phyloP scores from a whole-genome alignment of 2,329 filamentous ascomycete species.

The Acephala macrosclerotiorum region DNA sequence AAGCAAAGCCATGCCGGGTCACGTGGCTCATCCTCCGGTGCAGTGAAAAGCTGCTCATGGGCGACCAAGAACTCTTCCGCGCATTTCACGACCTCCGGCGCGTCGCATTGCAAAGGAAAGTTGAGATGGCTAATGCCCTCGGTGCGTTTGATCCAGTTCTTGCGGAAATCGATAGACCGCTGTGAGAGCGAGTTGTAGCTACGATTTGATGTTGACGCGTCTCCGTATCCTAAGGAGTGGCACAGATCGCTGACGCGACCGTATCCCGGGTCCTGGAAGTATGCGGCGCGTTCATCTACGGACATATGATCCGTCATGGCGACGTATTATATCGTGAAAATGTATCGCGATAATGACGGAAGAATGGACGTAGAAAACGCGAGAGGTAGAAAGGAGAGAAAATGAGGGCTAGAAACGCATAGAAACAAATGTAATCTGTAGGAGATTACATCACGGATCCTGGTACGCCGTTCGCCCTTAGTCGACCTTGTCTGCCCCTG shows the following conservation, averaged over 20 bases:
- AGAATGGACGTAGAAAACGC: not conserved
- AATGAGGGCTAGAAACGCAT: not conserved
- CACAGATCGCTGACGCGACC: not conserved
- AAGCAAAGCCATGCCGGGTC: not conserved
- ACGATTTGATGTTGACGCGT: not conserved
- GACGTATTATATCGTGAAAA: not conserved
- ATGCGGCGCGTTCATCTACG: not conserved
- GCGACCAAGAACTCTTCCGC: not conserved
- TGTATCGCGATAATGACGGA: not conserved
- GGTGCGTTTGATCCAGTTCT: slow-evolving; percentile 1
- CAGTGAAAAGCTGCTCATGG: not conserved
- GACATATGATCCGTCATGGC: not conserved
- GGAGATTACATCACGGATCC: too few species aligned
- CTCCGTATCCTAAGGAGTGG: not conserved
- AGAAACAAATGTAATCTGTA: not conserved
- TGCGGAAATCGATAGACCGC: slow-evolving; percentile 4
- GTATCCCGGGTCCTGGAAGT: slow-evolving; percentile 7
- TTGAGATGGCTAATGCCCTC: not conserved
- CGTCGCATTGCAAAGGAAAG: not conserved
- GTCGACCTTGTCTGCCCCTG: too few species aligned
- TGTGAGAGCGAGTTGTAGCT: not conserved
- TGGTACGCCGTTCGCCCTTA: too few species aligned
- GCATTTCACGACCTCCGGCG: not conserved
- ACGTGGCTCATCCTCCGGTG: not conserved
- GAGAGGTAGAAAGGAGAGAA: not conserved